Base-by-base conservation (phyloP, 768 basidiomycete species). In the Pleurotus ostreatus region DNA sequence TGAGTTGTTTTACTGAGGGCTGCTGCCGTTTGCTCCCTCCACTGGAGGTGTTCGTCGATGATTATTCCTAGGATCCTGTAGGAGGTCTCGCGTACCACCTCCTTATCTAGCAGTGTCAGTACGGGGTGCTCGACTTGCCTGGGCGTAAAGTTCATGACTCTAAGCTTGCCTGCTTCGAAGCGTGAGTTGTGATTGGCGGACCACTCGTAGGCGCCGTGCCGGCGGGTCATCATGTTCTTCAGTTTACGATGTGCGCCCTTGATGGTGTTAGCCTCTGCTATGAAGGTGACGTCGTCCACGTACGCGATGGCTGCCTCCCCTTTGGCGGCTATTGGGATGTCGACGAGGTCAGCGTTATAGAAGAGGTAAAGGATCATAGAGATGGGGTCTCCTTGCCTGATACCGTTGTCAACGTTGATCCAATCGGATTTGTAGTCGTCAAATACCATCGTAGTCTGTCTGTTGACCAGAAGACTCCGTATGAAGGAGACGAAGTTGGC, bases 121-220 rank as follows among this genome's bases (percentile, higher is more conserved):
- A 16, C 2, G 3, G 16, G 12, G 16, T 12, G 13, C 39, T 41
- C 16, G 13, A 12, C 16, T 12, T 12, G 39, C 13, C 16, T 41
- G 12, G 39, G 39, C 13, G 39, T 41, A 15, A 58, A 43, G 43
- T 55, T 30, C 4, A 68, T 58, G 1, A 67, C 59, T 1, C 59
- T 46, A 2, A 41, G 39, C 16, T 41, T 41, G 13, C 39, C 39
- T 41, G 39, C 16, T 16, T 41, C 39, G 16, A 41, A 41, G 39
- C 39, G 2, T 41, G 39, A 41, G 5, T 41, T 41, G 16, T 41
- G 39, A 12, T 41, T 16, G 16, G 12, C 13, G 12, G 39, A 41
- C 39, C 39, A 41, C 39, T 41, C 16, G 39, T 41, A 41, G 12
- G 13, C 39, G 2, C 39, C 39, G 16, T 41, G 12, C 4, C 13